These are phyloP conservation scores for Chalciporus chontae DNA, from an alignment of 768 basidiomycete species.

Conservation along the genomic window DNA sequence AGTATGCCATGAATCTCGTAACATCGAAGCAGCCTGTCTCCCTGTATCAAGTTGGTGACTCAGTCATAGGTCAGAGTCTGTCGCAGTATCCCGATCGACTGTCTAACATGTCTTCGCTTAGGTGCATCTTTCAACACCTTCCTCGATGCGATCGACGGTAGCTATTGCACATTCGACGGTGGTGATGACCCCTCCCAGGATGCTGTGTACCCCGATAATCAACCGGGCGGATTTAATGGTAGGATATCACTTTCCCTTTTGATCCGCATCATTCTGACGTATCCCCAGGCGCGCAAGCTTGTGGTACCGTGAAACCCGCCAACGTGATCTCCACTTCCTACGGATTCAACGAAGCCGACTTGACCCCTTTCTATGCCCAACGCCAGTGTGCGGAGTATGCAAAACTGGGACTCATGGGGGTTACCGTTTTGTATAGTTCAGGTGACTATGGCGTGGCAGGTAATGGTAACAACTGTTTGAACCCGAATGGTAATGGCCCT, in stretches of 20 bases:
- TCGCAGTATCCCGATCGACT: not conserved
- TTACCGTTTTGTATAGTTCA: conserved; percentile 34
- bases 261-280: not conserved
- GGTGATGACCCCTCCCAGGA: not conserved
- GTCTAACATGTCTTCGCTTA: not conserved
- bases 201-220: not conserved
- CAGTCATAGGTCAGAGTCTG: conserved; percentile 26
- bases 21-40: conserved; percentile 33
- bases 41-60: conserved; percentile 41
- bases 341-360: conserved; percentile 34
- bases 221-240: not conserved
- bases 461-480: conserved; percentile 28
- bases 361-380: conserved; percentile 33
- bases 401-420: conserved; percentile 39
- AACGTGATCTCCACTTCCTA: conserved; percentile 46
- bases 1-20: conserved; percentile 57
- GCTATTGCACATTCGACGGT: not conserved
- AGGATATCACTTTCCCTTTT: not conserved
- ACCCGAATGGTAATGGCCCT: conserved; percentile 17
- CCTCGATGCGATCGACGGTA: not conserved
- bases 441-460: conserved; percentile 35
- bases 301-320: conserved; percentile 38
- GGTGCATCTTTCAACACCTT: not conserved
- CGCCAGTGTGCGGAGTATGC: conserved; percentile 47
- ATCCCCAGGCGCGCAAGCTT: conserved; percentile 21